phyloP scores from a whole-genome alignment of 345 rosid genomes.

The Trapa incisa region DNA sequence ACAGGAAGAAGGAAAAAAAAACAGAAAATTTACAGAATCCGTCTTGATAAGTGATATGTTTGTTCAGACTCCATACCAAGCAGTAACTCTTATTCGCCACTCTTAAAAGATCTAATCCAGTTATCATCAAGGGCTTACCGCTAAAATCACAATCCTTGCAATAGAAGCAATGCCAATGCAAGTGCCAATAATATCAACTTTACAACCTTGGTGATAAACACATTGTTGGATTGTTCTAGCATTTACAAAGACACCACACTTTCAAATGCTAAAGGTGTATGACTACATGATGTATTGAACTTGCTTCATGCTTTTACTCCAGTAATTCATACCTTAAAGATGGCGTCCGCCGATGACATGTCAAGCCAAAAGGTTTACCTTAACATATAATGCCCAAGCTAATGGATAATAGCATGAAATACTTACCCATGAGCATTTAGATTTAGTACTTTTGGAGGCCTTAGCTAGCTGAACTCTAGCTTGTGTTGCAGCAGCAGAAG shows the following conservation, averaged over 20 bases:
- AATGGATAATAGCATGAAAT: not conserved
- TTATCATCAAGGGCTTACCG: too few species aligned
- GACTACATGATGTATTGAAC: not conserved
- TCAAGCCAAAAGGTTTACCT: not conserved
- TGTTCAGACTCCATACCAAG: too few species aligned
- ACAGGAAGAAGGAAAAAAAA: too few species aligned
- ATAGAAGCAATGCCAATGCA: too few species aligned
- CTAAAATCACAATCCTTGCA: too few species aligned
- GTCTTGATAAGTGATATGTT: too few species aligned
- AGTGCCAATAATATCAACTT: too few species aligned
- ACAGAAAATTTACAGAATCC: too few species aligned
- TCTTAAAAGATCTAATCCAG: not conserved
- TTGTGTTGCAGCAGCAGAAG: conserved; percentile 35
- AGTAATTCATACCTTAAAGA: not conserved
- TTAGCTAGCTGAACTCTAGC: conserved; percentile 39
- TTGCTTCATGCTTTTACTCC: not conserved
- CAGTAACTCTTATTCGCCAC: too few species aligned
- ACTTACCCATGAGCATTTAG: conserved; percentile 52
- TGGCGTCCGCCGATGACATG: not conserved
- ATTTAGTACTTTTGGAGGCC: conserved; percentile 46
- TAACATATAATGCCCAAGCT: not conserved
- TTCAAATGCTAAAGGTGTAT: not conserved
- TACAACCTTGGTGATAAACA: not conserved
- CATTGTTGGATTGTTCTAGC: not conserved
- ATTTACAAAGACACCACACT: not conserved